These are phyloP conservation scores for Pterocarpus macrocarpus DNA, from an alignment of 306 rosid species.

Conservation along the genomic window DNA sequence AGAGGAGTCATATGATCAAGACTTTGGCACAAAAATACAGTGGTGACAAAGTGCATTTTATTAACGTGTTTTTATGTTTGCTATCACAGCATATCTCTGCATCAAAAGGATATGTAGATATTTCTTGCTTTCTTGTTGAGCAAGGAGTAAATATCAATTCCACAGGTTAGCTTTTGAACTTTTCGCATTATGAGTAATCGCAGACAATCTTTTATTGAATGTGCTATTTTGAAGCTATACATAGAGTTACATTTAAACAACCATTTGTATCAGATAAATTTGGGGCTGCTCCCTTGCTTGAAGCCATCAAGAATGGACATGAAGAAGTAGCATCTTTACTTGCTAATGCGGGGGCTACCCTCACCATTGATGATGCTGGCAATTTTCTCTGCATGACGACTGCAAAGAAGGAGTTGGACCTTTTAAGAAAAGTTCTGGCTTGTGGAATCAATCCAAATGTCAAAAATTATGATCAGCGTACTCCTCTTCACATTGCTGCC, in stretches of 20 bases:
- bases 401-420: conserved; percentile 54
- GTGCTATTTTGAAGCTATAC: conserved; percentile 27
- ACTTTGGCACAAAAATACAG: neutral
- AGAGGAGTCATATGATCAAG: conserved; percentile 14
- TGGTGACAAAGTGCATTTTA: conserved; percentile 6
- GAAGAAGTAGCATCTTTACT: conserved; percentile 65
- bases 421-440: conserved; percentile 59
- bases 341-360: conserved; percentile 61
- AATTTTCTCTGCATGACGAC: conserved; percentile 63
- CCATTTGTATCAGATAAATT: conserved; percentile 59
- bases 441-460: conserved; percentile 69
- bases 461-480: conserved; percentile 67
- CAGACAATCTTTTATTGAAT: neutral
- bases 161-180: conserved; percentile 54
- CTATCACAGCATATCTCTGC: conserved; percentile 64
- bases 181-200: neutral
- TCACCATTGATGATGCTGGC: conserved; percentile 62
- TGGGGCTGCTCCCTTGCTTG: conserved; percentile 74
- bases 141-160: conserved; percentile 53
- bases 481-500: conserved; percentile 75
- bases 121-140: conserved; percentile 61
- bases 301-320: conserved; percentile 72
- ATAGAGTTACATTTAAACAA: conserved; percentile 9
- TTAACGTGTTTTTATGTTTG: conserved; percentile 29
- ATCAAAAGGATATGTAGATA: conserved; percentile 66